These are phyloP conservation scores for Phytophthora europaea DNA, from an alignment of 352 stramenopile species.

Conservation along the genomic window DNA sequence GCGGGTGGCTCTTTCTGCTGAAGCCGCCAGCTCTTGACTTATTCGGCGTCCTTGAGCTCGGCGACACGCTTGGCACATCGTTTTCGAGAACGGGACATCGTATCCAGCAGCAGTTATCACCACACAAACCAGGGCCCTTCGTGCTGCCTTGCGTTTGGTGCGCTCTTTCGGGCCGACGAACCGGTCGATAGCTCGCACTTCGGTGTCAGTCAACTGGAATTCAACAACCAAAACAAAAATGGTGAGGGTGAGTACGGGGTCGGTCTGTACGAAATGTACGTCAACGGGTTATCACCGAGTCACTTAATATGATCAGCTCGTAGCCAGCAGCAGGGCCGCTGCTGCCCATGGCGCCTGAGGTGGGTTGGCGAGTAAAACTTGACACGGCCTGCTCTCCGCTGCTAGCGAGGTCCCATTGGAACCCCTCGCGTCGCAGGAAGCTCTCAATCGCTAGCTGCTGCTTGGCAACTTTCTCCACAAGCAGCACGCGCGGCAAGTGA, in stretches of 20 bases:
- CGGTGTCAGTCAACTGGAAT: conserved; percentile 54
- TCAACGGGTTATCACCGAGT: conserved; percentile 43
- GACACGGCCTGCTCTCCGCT: conserved; percentile 66
- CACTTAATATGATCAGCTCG: conserved; percentile 68
- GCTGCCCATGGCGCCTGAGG: conserved; percentile 3
- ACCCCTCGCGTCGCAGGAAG: conserved; percentile 65
- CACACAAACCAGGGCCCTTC: conserved; percentile 53
- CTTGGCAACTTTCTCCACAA: conserved; percentile 65
- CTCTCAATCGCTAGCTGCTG: conserved; percentile 72
- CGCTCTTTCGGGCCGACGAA: conserved; percentile 56
- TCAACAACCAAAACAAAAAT: neutral
- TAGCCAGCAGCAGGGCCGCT: conserved; percentile 34
- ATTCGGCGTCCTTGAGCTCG: conserved; percentile 61
- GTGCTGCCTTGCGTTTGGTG: conserved; percentile 21
- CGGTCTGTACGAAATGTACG: neutral
- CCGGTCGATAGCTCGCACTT: conserved; percentile 63
- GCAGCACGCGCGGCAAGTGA: conserved; percentile 65
- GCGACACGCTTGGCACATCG: conserved; percentile 63
- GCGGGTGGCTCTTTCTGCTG: conserved; percentile 13
- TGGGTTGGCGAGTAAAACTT: conserved; percentile 51
- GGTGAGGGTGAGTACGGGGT: neutral
- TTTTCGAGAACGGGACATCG: conserved; percentile 56
- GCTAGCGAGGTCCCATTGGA: conserved; percentile 76
- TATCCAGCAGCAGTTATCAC: conserved; percentile 48
- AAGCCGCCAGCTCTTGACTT: conserved; percentile 36